These are phyloP conservation scores for Canavalia gladiata DNA, from an alignment of 306 rosid species.

Conservation along the genomic window DNA sequence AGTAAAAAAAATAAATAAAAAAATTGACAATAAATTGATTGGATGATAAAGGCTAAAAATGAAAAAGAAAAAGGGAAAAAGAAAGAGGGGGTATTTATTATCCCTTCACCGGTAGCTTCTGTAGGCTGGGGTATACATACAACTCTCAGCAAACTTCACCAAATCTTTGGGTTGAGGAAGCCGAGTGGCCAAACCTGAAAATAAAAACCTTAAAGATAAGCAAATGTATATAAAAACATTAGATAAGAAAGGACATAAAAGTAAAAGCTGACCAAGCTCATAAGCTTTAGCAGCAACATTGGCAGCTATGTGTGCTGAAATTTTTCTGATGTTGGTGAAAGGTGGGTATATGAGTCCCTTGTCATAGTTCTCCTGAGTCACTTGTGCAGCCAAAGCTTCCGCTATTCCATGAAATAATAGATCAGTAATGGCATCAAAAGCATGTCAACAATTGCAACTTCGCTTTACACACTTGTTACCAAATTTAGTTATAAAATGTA, in stretches of 20 bases:
- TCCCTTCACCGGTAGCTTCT: constrained; percentile 65
- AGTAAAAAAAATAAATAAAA: constrained; percentile 18
- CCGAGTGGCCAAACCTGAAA: constrained; percentile 92
- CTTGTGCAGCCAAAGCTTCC: constrained; percentile 92
- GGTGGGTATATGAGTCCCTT: constrained; percentile 92
- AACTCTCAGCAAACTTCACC: constrained; percentile 89
- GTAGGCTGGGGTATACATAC: constrained; percentile 93
- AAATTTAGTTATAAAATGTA: neutral
- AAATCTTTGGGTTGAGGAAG: constrained; percentile 91
- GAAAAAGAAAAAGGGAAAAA: neutral
- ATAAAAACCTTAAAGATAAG: no score
- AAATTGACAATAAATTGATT: constrained; percentile 35
- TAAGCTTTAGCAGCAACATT: constrained; percentile 93
- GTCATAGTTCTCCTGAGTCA: constrained; percentile 71
- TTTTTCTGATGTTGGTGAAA: constrained; percentile 88
- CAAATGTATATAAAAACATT: no score
- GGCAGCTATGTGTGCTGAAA: constrained; percentile 97
- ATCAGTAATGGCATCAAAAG: no score
- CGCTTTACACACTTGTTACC: neutral
- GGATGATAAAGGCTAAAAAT: constrained; percentile 3
- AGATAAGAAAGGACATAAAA: neutral
- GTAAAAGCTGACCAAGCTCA: constrained; percentile 74
- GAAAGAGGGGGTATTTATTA: neutral
- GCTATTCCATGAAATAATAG: constrained; percentile 64
- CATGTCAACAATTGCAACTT: no score